These are phyloP conservation scores for Ophiostoma angusticollis DNA, from an alignment of 2,329 filamentous ascomycete genomes.

Conservation along the genomic window DNA sequence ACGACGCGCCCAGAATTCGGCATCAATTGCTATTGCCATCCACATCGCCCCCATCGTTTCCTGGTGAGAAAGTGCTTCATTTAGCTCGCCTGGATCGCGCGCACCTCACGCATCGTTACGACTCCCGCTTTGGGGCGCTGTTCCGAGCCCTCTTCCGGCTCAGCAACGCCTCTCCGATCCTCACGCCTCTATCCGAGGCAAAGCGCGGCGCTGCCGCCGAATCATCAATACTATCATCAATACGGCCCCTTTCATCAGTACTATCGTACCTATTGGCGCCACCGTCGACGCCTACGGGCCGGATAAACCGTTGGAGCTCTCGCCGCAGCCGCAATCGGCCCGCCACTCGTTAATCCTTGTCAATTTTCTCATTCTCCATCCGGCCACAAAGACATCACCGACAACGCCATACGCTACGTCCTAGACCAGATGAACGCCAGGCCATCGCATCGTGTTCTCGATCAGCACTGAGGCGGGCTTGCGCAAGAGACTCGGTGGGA, in stretches of 20 bases:
- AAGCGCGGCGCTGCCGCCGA: not conserved
- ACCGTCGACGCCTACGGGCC: too few species aligned
- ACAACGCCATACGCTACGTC: not conserved
- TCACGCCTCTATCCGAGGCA: not conserved
- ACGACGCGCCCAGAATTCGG: slow-evolving; percentile 9
- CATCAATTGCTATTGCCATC: slow-evolving; percentile 7
- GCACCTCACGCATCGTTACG: not conserved
- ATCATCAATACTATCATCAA: slow-evolving; percentile 3
- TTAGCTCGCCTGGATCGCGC: not conserved
- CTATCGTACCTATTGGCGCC: not conserved
- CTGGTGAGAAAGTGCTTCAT: not conserved
- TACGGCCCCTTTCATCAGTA: not conserved
- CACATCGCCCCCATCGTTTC: slow-evolving; percentile 2
- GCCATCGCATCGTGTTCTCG: not conserved
- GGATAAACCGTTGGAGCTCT: too few species aligned
- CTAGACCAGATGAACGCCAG: not conserved
- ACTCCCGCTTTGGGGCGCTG: not conserved
- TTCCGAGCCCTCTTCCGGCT: not conserved
- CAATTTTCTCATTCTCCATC: too few species aligned
- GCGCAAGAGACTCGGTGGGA: not conserved
- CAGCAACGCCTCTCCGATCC: not conserved
- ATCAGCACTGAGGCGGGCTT: not conserved
- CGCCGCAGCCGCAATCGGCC: not conserved
- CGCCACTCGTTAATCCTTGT: not conserved
- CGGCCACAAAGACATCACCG: too few species aligned